phyloP scores from a whole-genome alignment of 2,329 filamentous ascomycete genomes.

The Xylaria digitata region DNA sequence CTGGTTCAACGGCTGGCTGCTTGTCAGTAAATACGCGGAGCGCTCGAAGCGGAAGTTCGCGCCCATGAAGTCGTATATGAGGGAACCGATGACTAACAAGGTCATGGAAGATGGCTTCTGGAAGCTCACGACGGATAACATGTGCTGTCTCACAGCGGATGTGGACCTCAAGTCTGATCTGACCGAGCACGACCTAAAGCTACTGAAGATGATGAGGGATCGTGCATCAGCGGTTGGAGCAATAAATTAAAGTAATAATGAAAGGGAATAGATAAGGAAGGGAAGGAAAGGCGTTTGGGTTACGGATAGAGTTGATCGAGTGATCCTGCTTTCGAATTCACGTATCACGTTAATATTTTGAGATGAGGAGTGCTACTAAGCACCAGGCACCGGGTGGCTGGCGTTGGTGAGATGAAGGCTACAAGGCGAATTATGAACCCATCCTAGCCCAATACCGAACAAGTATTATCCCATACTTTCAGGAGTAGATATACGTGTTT shows the following conservation, averaged over 20 bases:
- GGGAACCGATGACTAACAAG: conserved; percentile 45
- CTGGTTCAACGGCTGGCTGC: conserved; percentile 61
- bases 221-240: conserved; percentile 37
- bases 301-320: neutral
- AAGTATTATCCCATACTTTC: no score
- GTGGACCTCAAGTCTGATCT: conserved; percentile 43
- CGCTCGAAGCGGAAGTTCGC: conserved; percentile 51
- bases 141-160: conserved; percentile 51
- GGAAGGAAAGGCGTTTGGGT: neutral
- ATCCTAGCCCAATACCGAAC: no score
- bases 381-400: neutral
- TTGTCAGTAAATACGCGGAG: conserved; percentile 57
- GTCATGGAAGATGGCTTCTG: conserved; percentile 43
- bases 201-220: conserved; percentile 49
- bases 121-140: conserved; percentile 51
- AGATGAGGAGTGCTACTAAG: neutral
- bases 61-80: conserved; percentile 52
- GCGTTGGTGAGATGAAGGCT: no score
- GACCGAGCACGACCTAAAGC: conserved; percentile 42
- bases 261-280: neutral
- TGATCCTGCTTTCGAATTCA: neutral
- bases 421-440: no score
- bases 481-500: no score
- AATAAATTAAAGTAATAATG: conserved; percentile 7
- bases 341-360: neutral